A percentile compares a stretch with the other conserved stretches of the same genome.
phyloP scores from a whole-genome alignment of 1,139 yeast species.

The Blastobotrys apis region DNA sequence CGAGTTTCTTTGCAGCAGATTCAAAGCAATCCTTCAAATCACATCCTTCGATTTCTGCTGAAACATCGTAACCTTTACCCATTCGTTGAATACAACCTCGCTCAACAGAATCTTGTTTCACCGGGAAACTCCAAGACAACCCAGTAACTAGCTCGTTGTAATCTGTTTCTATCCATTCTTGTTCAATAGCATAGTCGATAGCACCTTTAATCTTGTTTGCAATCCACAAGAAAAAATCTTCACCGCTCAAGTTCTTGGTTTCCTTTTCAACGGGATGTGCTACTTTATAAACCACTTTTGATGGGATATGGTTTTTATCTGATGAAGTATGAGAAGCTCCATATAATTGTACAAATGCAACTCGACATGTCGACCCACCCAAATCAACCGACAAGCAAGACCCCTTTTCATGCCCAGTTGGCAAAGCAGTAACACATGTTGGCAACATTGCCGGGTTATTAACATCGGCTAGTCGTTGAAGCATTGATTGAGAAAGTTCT shows the following conservation, averaged over 20 bases:
- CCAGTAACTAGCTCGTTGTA: constrained; percentile 36
- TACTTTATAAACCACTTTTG: constrained; percentile 29
- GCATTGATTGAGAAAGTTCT: constrained; percentile 17
- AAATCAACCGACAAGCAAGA: constrained; percentile 74
- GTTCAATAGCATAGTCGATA: constrained; percentile 51
- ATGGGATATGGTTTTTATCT: constrained; percentile 48
- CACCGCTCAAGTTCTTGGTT: constrained; percentile 42
- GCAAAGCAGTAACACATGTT: constrained; percentile 64
- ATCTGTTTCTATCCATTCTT: constrained; percentile 32
- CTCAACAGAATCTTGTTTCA: constrained; percentile 48
- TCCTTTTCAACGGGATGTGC: constrained; percentile 22
- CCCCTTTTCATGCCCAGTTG: constrained; percentile 79
- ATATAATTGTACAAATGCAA: constrained; percentile 64
- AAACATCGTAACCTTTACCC: constrained; percentile 84
- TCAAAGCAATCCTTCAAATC: constrained; percentile 66
- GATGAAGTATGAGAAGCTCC: constrained; percentile 53
- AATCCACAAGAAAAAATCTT: constrained; percentile 55
- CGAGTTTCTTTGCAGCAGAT: constrained; percentile 52
- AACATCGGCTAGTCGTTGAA: constrained; percentile 15
- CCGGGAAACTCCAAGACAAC: constrained; percentile 35
- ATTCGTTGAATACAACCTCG: constrained; percentile 74
- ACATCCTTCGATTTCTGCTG: constrained; percentile 64
- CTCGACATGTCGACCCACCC: constrained; percentile 84
- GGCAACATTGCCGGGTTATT: constrained; percentile 56
- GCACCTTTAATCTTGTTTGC: constrained; percentile 53